Evolutionary conservation across 495 filamentous ascomycete species (phyloP).

Genomic region (Durotheca rogersii): DNA sequence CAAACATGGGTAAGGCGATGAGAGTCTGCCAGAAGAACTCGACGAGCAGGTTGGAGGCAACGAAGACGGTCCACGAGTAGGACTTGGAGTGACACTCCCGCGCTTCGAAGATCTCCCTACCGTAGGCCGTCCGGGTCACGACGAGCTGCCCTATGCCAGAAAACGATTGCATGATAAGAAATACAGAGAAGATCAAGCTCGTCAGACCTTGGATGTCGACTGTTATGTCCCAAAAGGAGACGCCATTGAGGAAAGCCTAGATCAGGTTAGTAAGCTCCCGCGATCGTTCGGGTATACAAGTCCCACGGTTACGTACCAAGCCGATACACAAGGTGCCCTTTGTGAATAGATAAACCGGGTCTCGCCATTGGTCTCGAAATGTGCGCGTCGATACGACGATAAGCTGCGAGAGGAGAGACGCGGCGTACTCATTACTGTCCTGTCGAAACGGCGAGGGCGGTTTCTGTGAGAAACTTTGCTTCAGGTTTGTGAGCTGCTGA

Average conservation of each 20-base stretch:
- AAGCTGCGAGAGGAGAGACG: conserved; percentile 42
- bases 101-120: conserved; percentile 60
- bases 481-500: not conserved
- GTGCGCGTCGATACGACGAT: conserved; percentile 50
- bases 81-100: conserved; percentile 63
- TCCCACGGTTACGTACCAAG: too few relatives aligned
- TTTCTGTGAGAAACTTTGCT: conserved; percentile 26
- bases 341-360: conserved; percentile 63
- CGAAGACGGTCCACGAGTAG: conserved; percentile 65
- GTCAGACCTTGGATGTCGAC: conserved; percentile 31
- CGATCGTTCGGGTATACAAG: too few relatives aligned
- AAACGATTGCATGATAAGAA: conserved; percentile 50
- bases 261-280: too few relatives aligned
- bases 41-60: conserved; percentile 60
- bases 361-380: conserved; percentile 62
- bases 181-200: conserved; percentile 64
- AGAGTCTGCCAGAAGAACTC: conserved; percentile 65
- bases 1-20: conserved; percentile 54
- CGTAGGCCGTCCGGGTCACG: conserved; percentile 58
- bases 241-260: conserved; percentile 63
- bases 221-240: conserved; percentile 63
- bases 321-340: too few relatives aligned
- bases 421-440: conserved; percentile 1
- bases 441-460: too few relatives aligned
- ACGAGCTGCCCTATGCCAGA: conserved; percentile 42